phyloP scores from a whole-genome alignment of 768 basidiomycete species.

The Amanita exitialis region DNA sequence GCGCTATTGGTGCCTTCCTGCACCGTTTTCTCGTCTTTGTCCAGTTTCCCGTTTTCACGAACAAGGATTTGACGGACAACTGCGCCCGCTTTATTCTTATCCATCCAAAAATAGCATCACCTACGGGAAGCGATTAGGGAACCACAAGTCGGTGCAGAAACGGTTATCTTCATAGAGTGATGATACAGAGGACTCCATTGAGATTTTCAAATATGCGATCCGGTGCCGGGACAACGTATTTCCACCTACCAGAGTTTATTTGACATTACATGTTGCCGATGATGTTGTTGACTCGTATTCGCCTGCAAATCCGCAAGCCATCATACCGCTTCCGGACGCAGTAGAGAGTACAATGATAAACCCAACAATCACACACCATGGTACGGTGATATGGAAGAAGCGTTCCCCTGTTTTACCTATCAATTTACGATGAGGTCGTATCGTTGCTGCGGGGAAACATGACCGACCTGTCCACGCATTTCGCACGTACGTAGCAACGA shows the following conservation, averaged over 20 bases:
- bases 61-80: slow-evolving; percentile 10
- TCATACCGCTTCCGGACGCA: slow-evolving; percentile 39
- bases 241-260: too few relatives aligned
- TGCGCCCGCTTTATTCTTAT: slow-evolving; percentile 30
- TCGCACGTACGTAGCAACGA: slow-evolving; percentile 11
- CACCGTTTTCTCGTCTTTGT: slow-evolving; percentile 27
- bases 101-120: too few relatives aligned
- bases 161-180: slow-evolving; percentile 9
- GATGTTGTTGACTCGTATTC: too few relatives aligned
- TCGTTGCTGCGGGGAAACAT: not conserved
- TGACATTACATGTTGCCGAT: too few relatives aligned
- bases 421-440: not conserved
- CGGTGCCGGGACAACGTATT: too few relatives aligned
- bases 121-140: too few relatives aligned
- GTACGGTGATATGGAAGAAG: slow-evolving; percentile 46
- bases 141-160: slow-evolving; percentile 33
- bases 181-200: too few relatives aligned
- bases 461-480: too few relatives aligned
- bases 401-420: slow-evolving; percentile 51
- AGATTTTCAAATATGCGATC: too few relatives aligned
- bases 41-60: slow-evolving; percentile 31
- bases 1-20: slow-evolving; percentile 25
- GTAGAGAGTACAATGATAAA: slow-evolving; percentile 51
- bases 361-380: slow-evolving; percentile 51
- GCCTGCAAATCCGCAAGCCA: slow-evolving; percentile 24